Base-by-base conservation (phyloP, 345 rosid genomes). In the Aquilaria malaccensis region DNA sequence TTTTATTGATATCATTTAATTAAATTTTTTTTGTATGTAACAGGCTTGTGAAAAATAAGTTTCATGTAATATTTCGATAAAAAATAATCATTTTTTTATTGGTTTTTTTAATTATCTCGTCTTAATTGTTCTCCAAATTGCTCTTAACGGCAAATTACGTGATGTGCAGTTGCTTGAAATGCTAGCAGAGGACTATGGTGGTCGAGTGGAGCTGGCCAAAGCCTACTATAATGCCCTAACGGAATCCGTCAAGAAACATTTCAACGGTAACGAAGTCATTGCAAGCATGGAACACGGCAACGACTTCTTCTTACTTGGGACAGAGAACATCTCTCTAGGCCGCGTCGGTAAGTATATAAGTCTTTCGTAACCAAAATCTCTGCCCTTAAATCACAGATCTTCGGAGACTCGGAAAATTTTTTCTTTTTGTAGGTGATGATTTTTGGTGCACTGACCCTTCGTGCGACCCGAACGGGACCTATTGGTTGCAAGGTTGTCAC, bases 381-480 rank as follows among this genome's bases (percentile, higher is more conserved):
- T 9, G 5, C 9, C 9, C 12, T 11, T 52, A 9, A 53, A 22
- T 53, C 11, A 29, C 30, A 11, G 7, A 11, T 31, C n/a, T 22
- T 22, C 15, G 15, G 15, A 15, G 15, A 15, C 15, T 15, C 15
- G 15, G 15, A 15, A 15, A 15, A 15, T 15, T 15, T 15, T 15
- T 15, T 15, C 15, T 15, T 15, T 15, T 15, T 31, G 58, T 3
- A 55, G 58, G 58, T 10, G 59, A 88, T 72, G 98, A 88, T 75
- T 91, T 91, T 64, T 91, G 96, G 98, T 83, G 96, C 76, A 86
- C 87, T 1, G 98, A 91, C 60, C 94, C 98, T 46, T 91, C 96
- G 0, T 91, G 98, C 0, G 96, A 91, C 61, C 94, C 94, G 7
- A 88, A 85, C 37, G 98, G 90, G 12, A 80, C 90, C 10, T 88